Conservation (phyloP, 805 yeast genomes). For the Kodamaea lidongshanica region DNA sequence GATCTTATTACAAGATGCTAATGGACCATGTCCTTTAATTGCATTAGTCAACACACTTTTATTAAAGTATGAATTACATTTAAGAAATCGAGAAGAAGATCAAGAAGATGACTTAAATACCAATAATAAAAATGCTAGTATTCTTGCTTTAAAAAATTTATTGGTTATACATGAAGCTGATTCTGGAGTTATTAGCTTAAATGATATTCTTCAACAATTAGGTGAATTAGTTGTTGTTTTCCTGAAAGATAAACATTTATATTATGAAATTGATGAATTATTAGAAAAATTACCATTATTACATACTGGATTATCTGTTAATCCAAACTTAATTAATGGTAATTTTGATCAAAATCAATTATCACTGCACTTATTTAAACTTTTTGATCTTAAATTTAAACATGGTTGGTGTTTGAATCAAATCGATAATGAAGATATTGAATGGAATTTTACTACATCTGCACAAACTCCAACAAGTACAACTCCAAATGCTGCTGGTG, state of each 20-base stretch:
- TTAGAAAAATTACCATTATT: slow-evolving; percentile 55
- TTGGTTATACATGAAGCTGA: slow-evolving; percentile 10
- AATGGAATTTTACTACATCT: slow-evolving; percentile 11
- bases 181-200: slow-evolving; percentile 18
- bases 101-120: slow-evolving; percentile 2
- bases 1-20: slow-evolving; percentile 67
- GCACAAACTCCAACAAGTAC: too few species aligned
- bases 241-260: slow-evolving; percentile 16
- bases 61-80: slow-evolving; percentile 37
- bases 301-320: slow-evolving; percentile 64
- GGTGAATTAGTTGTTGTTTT: slow-evolving; percentile 38
- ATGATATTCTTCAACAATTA: slow-evolving; percentile 42
- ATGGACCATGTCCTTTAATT: slow-evolving; percentile 86
- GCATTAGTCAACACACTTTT: slow-evolving; percentile 70
- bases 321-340: slow-evolving; percentile 56
- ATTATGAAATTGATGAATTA: slow-evolving; percentile 34
- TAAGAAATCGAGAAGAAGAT: slow-evolving; percentile 9
- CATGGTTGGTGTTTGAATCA: slow-evolving; percentile 81
- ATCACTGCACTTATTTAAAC: slow-evolving; percentile 51
- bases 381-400: slow-evolving; percentile 54
- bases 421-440: slow-evolving; percentile 15
- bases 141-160: slow-evolving; percentile 14
- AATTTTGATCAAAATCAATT: slow-evolving; percentile 45
- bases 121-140: slow-evolving; percentile 10
- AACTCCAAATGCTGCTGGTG: slow-evolving; percentile 1